phyloP scores from a whole-genome alignment of 208 protist species.

The Hexamita inflata region DNA sequence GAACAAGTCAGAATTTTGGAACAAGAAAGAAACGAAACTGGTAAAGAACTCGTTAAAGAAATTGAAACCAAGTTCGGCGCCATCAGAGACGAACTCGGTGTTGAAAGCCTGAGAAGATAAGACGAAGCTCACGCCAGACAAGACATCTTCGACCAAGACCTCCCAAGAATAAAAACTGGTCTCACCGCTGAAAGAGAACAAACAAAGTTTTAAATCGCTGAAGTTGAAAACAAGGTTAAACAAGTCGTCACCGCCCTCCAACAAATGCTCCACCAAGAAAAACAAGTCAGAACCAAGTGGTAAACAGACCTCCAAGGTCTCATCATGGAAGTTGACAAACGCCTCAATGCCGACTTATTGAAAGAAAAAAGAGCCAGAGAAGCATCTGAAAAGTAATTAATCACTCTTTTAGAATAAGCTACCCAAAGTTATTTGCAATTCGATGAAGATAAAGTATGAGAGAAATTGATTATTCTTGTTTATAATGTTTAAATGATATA shows the following conservation, averaged over 20 bases:
- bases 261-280: background rate
- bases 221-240: background rate
- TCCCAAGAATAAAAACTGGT: background rate
- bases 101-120: background rate
- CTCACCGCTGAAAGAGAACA: background rate
- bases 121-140: background rate
- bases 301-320: background rate
- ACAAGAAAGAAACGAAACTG: background rate
- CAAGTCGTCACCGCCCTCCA: background rate
- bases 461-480: background rate
- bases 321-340: background rate
- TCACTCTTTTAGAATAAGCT: background rate
- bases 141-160: background rate
- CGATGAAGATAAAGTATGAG: background rate
- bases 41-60: background rate
- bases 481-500: background rate
- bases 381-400: background rate
- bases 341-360: background rate
- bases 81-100: background rate
- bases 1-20: background rate
- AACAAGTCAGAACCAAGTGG: background rate
- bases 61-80: background rate
- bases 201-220: background rate
- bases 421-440: background rate
- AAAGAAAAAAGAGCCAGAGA: background rate